Base-by-base conservation (phyloP, 257 asterid genomes). In the Przewalskia tangutica region DNA sequence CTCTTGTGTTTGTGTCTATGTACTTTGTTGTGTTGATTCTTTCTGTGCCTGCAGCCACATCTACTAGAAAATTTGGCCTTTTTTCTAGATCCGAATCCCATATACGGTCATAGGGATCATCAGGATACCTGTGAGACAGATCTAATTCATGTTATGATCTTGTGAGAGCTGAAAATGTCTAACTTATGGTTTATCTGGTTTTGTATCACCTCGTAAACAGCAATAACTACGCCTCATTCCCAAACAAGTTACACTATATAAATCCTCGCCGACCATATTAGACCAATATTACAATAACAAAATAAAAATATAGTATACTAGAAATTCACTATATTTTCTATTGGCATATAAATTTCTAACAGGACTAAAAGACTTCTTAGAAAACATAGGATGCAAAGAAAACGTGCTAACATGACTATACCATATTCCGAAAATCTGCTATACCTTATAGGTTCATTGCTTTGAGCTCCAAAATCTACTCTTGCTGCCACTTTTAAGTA, bases 101-200 rank as follows among this genome's bases (percentile, higher is more conserved):
- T 87, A 95, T 95, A 0, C 98, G 97, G 65, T 94, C 99, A 54
- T 95, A 95, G 0, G 98, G 98, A 83, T 95, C 98, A 80, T 95
- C 97, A 0, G 97, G 98, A 80, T 91, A 95, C 98, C 99, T 93
- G 88, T 77, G 55, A 80, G 17, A 77, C 73, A 83, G 54, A 81
- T 38, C 44, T 75, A 81, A 59, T 81, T 71, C 18, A 44, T 68
- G 23, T 70, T 65, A 76, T 48, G 18, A 46, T 73, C 79, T 50
- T 50, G 79, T 50, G 62, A 73, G 79, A 40, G 68, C 40, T 32
- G 62, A 32, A 71, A 11, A 10, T 17, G 18, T 58, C 44, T 8
- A 76, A 32, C 83, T 55, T 50, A 14, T 58, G 13, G 60, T 40
- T 65, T 32, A 42, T 75, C 73, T 8, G n/a, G 27, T 50, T 6